A percentile compares a stretch with the other conserved stretches of the same genome.
These are phyloP conservation scores for Beauveria pseudobassiana DNA, from an alignment of 2,329 filamentous ascomycete genomes.

Conservation along the genomic window DNA sequence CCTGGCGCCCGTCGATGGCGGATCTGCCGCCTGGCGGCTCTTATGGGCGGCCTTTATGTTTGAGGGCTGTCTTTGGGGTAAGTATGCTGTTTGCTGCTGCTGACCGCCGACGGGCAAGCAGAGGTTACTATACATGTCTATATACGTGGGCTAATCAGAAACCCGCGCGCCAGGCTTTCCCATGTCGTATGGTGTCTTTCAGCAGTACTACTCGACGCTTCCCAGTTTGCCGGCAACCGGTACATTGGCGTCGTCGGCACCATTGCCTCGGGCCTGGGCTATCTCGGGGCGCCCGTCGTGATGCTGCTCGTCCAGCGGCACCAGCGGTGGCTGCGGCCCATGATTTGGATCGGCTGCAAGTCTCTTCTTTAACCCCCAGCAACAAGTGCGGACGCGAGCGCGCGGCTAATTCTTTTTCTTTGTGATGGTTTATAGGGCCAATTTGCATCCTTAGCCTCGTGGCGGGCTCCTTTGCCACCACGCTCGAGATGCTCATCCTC, in stretches of 20 bases:
- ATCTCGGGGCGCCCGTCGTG: slow-evolving; percentile 20
- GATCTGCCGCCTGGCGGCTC: slow-evolving; percentile 17
- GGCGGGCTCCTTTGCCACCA: slow-evolving; percentile 25
- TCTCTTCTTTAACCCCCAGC: neutral
- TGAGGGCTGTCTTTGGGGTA: slow-evolving; percentile 20
- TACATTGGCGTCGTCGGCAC: slow-evolving; percentile 22
- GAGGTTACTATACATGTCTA: neutral
- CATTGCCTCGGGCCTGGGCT: slow-evolving; percentile 19
- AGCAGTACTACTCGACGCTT: slow-evolving; percentile 21
- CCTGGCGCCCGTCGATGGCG: slow-evolving; percentile 18
- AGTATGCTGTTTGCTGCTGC: neutral
- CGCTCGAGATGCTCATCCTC: slow-evolving; percentile 27
- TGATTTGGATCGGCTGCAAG: slow-evolving; percentile 14
- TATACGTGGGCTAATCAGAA: neutral
- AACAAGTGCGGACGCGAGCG: too few relatives aligned
- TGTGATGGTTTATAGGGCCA: slow-evolving; percentile 9
- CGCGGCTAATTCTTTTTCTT: neutral
- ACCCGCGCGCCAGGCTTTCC: slow-evolving; percentile 17
- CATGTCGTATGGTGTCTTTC: slow-evolving; percentile 22
- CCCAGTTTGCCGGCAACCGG: slow-evolving; percentile 17
- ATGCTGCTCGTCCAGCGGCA: slow-evolving; percentile 17
- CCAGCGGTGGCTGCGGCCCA: neutral
- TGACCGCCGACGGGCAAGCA: neutral
- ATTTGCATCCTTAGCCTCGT: slow-evolving; percentile 31
- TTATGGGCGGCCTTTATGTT: slow-evolving; percentile 19